These are phyloP conservation scores for Anthoceros angustus DNA, from an alignment of 225 moss, liverwort and hornwort species.

Conservation along the genomic window DNA sequence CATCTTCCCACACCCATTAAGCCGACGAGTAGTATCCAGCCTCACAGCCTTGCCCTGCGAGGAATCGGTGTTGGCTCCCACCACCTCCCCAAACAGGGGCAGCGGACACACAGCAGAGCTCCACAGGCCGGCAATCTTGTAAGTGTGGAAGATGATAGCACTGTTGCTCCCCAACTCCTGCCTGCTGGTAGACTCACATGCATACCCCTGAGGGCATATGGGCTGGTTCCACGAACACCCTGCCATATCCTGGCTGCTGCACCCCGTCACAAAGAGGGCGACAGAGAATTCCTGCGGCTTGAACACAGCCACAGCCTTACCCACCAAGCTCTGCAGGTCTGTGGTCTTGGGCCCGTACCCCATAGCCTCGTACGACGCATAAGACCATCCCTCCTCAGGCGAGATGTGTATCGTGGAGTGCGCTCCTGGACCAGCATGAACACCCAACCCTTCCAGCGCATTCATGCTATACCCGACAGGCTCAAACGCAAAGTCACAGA, in stretches of 20 bases:
- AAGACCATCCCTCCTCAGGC: slow-evolving; percentile 59
- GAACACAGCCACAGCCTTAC: slow-evolving; percentile 32
- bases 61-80: too few relatives aligned
- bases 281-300: slow-evolving; percentile 50
- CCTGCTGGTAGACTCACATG: slow-evolving; percentile 54
- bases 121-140: slow-evolving; percentile 18
- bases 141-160: slow-evolving; percentile 50
- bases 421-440: slow-evolving; percentile 9
- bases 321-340: slow-evolving; percentile 31
- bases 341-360: slow-evolving; percentile 43
- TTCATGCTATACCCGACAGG: slow-evolving; percentile 89
- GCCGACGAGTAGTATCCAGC: too few relatives aligned
- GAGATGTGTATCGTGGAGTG: slow-evolving; percentile 83
- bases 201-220: slow-evolving; percentile 33
- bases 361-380: slow-evolving; percentile 79
- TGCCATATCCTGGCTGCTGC: slow-evolving; percentile 12
- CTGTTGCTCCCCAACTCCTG: slow-evolving; percentile 55
- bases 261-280: slow-evolving; percentile 36
- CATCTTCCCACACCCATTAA: too few relatives aligned
- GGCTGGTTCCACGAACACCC: slow-evolving; percentile 30
- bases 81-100: neutral
- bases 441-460: slow-evolving; percentile 25
- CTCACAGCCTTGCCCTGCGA: too few relatives aligned
- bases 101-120: slow-evolving; percentile 11
- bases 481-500: slow-evolving; percentile 72